Conservation (phyloP, 2,329 filamentous ascomycete species). For the Scorias spongiosa region DNA sequence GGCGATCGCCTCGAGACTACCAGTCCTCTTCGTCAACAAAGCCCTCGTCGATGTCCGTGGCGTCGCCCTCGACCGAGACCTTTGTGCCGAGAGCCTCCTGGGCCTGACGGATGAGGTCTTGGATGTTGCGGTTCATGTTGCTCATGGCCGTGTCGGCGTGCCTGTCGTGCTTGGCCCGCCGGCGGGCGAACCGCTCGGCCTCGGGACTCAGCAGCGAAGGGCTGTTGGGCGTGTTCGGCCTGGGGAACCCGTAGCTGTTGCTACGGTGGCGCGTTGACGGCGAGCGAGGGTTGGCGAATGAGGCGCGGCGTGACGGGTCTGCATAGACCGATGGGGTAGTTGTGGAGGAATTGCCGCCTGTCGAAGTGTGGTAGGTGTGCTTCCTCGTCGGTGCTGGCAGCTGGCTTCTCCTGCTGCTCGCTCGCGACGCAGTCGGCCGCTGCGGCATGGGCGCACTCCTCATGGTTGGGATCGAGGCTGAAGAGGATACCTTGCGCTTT, state of each 20-base stretch:
- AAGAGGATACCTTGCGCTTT: slow-evolving; percentile 16
- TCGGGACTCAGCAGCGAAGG: slow-evolving; percentile 37
- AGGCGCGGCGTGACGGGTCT: slow-evolving; percentile 32
- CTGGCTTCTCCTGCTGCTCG: slow-evolving; percentile 24
- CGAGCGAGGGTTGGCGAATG: slow-evolving; percentile 36
- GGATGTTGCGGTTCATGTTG: slow-evolving; percentile 62
- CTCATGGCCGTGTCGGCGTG: slow-evolving; percentile 67
- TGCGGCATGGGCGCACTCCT: slow-evolving; percentile 1
- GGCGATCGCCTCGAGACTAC: too few relatives aligned
- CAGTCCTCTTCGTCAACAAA: slow-evolving; percentile 16
- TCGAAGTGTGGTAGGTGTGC: neutral
- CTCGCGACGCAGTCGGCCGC: slow-evolving; percentile 14
- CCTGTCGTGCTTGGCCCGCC: slow-evolving; percentile 55
- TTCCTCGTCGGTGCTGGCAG: slow-evolving; percentile 5
- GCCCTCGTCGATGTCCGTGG: slow-evolving; percentile 18
- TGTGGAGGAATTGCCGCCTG: neutral
- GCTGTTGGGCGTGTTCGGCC: slow-evolving; percentile 1
- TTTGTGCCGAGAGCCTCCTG: slow-evolving; percentile 59
- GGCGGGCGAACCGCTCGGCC: slow-evolving; percentile 58
- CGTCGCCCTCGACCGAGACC: slow-evolving; percentile 22
- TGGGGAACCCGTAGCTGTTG: slow-evolving; percentile 4
- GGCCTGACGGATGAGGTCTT: slow-evolving; percentile 79
- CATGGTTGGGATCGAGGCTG: slow-evolving; percentile 12
- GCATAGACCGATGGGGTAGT: neutral
- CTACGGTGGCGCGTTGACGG: slow-evolving; percentile 2